Conservation (phyloP, 2,329 filamentous ascomycete species). For the Dothideomycetes sp. region DNA sequence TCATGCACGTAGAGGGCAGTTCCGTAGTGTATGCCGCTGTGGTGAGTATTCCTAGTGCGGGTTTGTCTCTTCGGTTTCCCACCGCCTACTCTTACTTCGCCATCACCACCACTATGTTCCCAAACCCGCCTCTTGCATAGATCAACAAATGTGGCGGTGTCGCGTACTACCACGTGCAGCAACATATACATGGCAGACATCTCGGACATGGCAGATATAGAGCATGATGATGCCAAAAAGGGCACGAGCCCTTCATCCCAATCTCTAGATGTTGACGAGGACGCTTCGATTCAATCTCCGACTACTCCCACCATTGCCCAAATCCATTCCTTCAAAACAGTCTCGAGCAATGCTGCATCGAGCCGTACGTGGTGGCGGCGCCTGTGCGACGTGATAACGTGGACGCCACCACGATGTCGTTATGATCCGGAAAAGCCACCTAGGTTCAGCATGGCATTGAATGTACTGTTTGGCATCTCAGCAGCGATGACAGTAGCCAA, state of each 20-base stretch:
- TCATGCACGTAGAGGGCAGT: not conserved
- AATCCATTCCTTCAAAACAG: no score
- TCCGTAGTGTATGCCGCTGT: slow-evolving; percentile 1
- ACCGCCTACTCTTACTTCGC: not conserved
- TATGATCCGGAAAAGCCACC: slow-evolving; percentile 58
- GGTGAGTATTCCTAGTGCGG: no score
- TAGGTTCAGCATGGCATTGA: slow-evolving; percentile 55
- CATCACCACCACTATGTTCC: not conserved
- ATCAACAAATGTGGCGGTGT: no score
- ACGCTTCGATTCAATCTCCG: not conserved
- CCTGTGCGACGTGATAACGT: slow-evolving; percentile 32
- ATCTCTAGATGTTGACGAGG: slow-evolving; percentile 2
- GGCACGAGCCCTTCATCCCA: slow-evolving; percentile 1
- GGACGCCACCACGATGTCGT: slow-evolving; percentile 55
- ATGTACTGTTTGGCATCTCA: slow-evolving; percentile 59
- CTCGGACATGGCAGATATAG: no score
- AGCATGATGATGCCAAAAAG: slow-evolving; percentile 1
- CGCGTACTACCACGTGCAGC: no score
- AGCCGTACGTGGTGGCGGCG: slow-evolving; percentile 12
- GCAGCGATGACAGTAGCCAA: slow-evolving; percentile 65
- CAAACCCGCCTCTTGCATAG: no score
- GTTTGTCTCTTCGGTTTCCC: not conserved
- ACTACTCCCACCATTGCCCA: not conserved
- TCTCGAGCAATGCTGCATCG: slow-evolving; percentile 5
- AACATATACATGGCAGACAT: no score